Evolutionary conservation across 208 protist genomes (phyloP), one percentile per base, ranked within the genome.

Genomic region (Angomonas desouzai): DNA sequence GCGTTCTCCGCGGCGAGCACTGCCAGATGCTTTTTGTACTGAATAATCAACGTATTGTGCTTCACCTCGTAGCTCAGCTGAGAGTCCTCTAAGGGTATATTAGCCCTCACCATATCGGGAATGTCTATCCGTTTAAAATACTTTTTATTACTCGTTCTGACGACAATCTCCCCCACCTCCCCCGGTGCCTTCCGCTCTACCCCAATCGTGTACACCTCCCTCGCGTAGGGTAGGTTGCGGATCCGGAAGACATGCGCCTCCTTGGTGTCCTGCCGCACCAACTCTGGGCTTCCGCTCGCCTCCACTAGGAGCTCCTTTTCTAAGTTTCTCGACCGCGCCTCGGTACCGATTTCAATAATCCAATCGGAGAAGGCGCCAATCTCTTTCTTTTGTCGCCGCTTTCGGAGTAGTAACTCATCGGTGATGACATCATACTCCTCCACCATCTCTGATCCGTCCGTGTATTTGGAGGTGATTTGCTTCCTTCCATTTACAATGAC

Each of bases 91-190:
- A 98, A 76, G 28, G 68, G 74, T 25, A 97, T 70, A 0, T 64
- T 22, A 0, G 72, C 67, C 4, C 90, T 81, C 48, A 80, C 62
- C 59, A 98, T 72, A 33, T 94, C 92, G n/a, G 79, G 77, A 28
- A 98, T 92, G 29, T 55, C 62, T 33, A 98, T 65, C 18, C 87
- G 67, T 76, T 97, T 97, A 62, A 93, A 98, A 55, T 97, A 98
- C 74, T 98, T 98, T 57, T 95, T 97, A 79, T 98, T 98, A n/a
- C 70, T 81, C 10, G 96, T 98, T 22, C 93, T 85, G 40, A 98
- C 85, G 0, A 98, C 91, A 56, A 98, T 89, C 72, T 92, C 81
- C 13, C 85, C 86, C 0, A 91, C 58, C 25, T 68, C 38, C 40
- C 87, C 70, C 4, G 59, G 47, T 6, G 72, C 62, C 6, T 68